Percentiles rank a stretch among this genome's conserved stretches.
phyloP scores from a whole-genome alignment of 768 basidiomycete genomes.

The Pleurotus citrinopileatus region DNA sequence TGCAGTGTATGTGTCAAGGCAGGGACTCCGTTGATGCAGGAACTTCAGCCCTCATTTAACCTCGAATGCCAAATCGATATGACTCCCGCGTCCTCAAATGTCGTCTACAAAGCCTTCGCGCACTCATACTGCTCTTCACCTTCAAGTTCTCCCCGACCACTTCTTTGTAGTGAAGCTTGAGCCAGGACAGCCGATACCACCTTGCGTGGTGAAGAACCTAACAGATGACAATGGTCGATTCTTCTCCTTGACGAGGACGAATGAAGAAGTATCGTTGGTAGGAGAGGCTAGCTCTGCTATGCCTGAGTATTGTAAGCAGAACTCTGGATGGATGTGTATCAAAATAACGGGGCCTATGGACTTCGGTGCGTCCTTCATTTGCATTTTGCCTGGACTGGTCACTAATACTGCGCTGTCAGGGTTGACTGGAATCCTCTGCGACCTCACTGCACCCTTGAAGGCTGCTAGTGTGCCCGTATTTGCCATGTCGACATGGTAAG shows the following conservation, averaged over 20 bases:
- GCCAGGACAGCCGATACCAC: constrained; percentile 31
- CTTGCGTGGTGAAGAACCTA: constrained; percentile 29
- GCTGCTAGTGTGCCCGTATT: constrained; percentile 52
- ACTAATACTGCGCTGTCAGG: constrained; percentile 27
- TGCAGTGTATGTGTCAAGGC: constrained; percentile 3
- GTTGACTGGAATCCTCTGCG: constrained; percentile 54
- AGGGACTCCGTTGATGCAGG: constrained; percentile 10
- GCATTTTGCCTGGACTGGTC: too few relatives aligned
- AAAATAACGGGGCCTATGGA: constrained; percentile 68
- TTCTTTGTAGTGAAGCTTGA: constrained; percentile 47
- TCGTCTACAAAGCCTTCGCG: constrained; percentile 30
- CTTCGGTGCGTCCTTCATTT: constrained; percentile 40
- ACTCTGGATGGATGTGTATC: constrained; percentile 54
- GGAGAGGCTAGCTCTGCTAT: constrained; percentile 36
- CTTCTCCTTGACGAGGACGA: constrained; percentile 56
- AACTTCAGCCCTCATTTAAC: background rate
- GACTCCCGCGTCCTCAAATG: background rate
- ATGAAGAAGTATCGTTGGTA: constrained; percentile 62
- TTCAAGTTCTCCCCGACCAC: constrained; percentile 39
- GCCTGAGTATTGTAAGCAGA: constrained; percentile 31
- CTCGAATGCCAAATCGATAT: background rate
- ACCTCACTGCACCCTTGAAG: constrained; percentile 53
- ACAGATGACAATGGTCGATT: constrained; percentile 28
- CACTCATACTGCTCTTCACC: constrained; percentile 41
- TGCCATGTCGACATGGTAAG: constrained; percentile 61